Evolutionary conservation across 768 basidiomycete genomes (phyloP), one percentile per base, ranked within the genome.

Genomic region (Psilocybe cubensis): DNA sequence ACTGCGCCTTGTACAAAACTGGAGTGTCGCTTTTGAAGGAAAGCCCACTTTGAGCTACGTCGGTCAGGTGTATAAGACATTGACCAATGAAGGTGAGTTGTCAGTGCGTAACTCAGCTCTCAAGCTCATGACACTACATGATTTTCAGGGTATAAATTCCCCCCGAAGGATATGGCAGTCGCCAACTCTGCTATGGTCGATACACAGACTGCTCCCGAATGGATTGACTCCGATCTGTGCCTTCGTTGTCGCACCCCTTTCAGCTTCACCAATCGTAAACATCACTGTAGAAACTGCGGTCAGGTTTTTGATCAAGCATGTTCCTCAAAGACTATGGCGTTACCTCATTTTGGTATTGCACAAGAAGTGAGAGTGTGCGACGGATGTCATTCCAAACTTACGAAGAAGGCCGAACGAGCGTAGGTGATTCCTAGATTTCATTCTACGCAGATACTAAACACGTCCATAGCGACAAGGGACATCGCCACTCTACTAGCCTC

Each of bases 261-360:
- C 72, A 85, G 88, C 0, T 95, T 98, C 70, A 97, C 95, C 27
- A 98, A 98, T 69, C 84, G 97, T 49, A 98, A 98, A 70, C 97
- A 99, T 66, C 97, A 99, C 67, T 99, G 97, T 70, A 86, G 97
- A 12, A 98, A 98, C 71, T 99, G 97, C 73, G 97, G 97, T 7
- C 88, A 90, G 69, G 94, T 98, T 12, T 98, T 97, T 68, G 96
- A 98, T 73, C 94, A 96, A 53, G 81, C 85, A 40, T 99, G 97
- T 71, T 96, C 94, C 0, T 88, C 91, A 29, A 91, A 94, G 72
- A 76, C 81, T 2, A 84, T 93, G 72, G 78, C 93, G 0, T 79
- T 98, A 21, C 96, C 97, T 3, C 92, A 95, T 69, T 96, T 93
- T 65, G 97, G 97, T 10, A 95, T 99, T 63, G 79, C 86, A 1